Evolutionary conservation across 176 grass and related monocot species (phyloP), one percentile per base, ranked within the genome.

Genomic region (Guadua angustifolia): DNA sequence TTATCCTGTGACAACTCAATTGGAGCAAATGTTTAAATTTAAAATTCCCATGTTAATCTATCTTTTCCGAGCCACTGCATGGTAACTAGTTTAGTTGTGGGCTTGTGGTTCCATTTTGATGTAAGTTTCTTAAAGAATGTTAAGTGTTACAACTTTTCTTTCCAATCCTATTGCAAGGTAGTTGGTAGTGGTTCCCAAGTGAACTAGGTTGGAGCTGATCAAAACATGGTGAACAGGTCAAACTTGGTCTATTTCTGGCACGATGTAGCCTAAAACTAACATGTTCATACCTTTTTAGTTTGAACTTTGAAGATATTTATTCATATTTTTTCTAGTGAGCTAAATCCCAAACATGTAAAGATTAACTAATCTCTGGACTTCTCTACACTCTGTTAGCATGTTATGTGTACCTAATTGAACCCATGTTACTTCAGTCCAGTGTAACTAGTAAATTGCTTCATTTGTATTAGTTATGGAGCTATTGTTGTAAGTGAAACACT

Each of bases 231-330:
- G 59, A 62, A 46, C 71, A 62, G 10, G 24, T 69, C 8, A 52
- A 52, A 76, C 25, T 18, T 81, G 35, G 16, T 75, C 15, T 47
- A 84, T 89, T 89, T 69, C 35, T 73, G 15, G 13, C 29, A 2
- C 42, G 39, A 50, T 67, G 15, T 46, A 15, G 25, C 59, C 57
- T 77, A 21, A 72, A 72, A 70, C 10, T 46, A 84, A 68, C 52
- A 89, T 53, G 9, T 75, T 68, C 74, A 75, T 35, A 55, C 24
- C 25, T 63, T 61, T 61, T 45, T 26, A 10, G 43, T 59, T 53
- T 81, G 26, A 53, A 55, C 33, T 59, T 53, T 81, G 26, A 53
- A 55, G 47, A 69, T 17, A 66, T 52, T 69, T 33, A 13, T 59
- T 69, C 4, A 71, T 82, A 43, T 32, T 58, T 71, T 26, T 50